A percentile compares a stretch with the other conserved stretches of the same genome.
phyloP scores from a whole-genome alignment of 495 filamentous ascomycete species.

The Elasticomyces elasticus region DNA sequence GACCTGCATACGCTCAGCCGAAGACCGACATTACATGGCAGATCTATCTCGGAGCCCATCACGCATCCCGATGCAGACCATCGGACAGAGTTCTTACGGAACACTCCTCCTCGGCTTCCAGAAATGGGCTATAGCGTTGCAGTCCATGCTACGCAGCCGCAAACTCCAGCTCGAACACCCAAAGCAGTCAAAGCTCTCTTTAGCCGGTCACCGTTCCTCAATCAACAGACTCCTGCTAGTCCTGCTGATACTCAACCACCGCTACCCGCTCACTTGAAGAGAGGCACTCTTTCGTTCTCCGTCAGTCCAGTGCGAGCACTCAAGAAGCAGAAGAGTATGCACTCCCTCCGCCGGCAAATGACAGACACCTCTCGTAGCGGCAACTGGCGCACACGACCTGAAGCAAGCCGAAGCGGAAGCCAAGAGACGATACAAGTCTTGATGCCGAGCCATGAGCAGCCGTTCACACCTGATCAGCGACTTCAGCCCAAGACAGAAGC shows the following conservation, averaged over 20 bases:
- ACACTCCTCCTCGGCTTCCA: constrained; percentile 8
- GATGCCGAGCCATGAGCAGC: constrained; percentile 26
- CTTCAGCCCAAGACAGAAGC: neutral
- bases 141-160: neutral
- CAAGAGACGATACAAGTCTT: constrained; percentile 33
- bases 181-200: constrained; percentile 12
- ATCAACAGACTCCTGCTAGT: constrained; percentile 5
- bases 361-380: constrained; percentile 9
- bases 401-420: constrained; percentile 13
- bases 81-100: constrained; percentile 51
- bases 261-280: constrained; percentile 15
- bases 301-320: constrained; percentile 15
- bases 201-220: constrained; percentile 13
- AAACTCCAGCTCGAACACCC: constrained; percentile 6
- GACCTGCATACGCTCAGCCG: constrained; percentile 9
- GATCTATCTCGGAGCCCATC: constrained; percentile 46
- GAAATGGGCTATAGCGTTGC: constrained; percentile 7
- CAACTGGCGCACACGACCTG: constrained; percentile 6
- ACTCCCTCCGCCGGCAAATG: constrained; percentile 19
- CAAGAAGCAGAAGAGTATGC: constrained; percentile 19
- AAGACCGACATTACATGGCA: constrained; percentile 31
- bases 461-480: constrained; percentile 15
- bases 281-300: constrained; percentile 15
- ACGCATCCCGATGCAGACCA: constrained; percentile 36
- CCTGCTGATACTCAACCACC: constrained; percentile 5